Base-by-base conservation (phyloP, 768 basidiomycete species). In the Tylopilus sp. region DNA sequence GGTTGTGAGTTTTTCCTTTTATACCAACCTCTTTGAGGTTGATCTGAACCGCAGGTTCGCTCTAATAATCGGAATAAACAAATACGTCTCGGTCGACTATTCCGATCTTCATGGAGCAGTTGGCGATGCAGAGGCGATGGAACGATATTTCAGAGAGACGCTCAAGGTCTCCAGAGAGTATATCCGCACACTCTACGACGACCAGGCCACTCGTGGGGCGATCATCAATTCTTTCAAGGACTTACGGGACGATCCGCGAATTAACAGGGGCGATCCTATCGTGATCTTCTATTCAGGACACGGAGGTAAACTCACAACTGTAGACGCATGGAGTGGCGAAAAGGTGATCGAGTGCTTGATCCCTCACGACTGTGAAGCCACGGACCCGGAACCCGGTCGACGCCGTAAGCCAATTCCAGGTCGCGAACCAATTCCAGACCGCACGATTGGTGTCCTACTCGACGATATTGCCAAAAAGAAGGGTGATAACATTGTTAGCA, bases 271-370 rank as follows among this genome's bases (percentile, higher is more conserved):
- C 11, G 68, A 71, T 46, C 67, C 73, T 4, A 74, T 78, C 22
- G 38, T 78, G 31, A 72, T 78, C 30, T 79, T 72, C 55, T 79
- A 68, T 43, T 71, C 77, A 19, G 78, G 77, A 14, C 78, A 79
- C 47, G 78, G 77, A 14, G 60, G 71, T 2, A 56, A 71, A 42
- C 56, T 59, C 7, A 25, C 56, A 2, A 65, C 68, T 40, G 77
- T 76, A 56, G 42, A 1, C 70, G 70, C 21, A 2, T 52, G 44
- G 44, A 3, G 21, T 17, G 16, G 6, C 6, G 64, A 68, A 58
- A 63, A 25, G 36, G 53, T 5, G 69, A 41, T 41, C 13, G 22
- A 41, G 24, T 41, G 40, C 14, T 37, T 37, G 36, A 37, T 37
- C 17, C 36, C 36, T 37, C 36, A 37, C 6, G 36, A 37, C 36